Base-by-base conservation (phyloP, 2,329 filamentous ascomycete species). In the Fusarium humuli region DNA sequence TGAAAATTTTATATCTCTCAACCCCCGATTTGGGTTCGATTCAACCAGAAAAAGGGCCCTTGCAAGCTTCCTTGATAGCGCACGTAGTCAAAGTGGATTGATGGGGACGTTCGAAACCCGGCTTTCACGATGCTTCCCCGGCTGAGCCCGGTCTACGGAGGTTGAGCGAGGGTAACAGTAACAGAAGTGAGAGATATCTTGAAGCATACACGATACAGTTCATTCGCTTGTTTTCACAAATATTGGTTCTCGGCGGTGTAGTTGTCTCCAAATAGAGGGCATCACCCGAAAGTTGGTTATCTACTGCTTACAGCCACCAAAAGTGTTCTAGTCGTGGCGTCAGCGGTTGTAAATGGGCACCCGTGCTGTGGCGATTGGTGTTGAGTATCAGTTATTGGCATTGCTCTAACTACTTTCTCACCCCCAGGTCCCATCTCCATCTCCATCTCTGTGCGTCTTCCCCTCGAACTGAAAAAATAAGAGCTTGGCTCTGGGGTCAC, bases 301-400 rank as follows among this genome's bases (percentile, higher is more conserved):
- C 34, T 37, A n/a, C 34, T 37, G 34, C 34, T 37, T 37, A 37
- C 34, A 37, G 34, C 18, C 34, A 37, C 34, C 34, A 37, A 37
- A 37, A 37, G 3, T 37, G 34, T 4, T 37, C 34, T 37, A 45
- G 30, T 46, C 61, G 67, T 66, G 46, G 44, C 55, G 45, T 44
- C 40, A 34, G 66, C 52, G 40, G 29, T 45, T 18, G 45, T 46
- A 27, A 44, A 27, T 52, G 40, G 52, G 41, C 49, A 53, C 65
- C 53, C 68, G 69, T 71, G 69, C 60, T 41, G 66, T 71, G 29
- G 68, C 69, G 60, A 71, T 66, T 71, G 68, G 67, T 57, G 47
- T 57, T 65, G 41, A 58, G 53, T 37, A 27, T 54, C 54, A 18
- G 23, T 52, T 41, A 32, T 27, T 30, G 29, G 25, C 40, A 42